Percentiles rank a stretch among this genome's conserved stretches.
phyloP scores from a whole-genome alignment of 805 yeast genomes.

The Wickerhamomyces chaumierensis region DNA sequence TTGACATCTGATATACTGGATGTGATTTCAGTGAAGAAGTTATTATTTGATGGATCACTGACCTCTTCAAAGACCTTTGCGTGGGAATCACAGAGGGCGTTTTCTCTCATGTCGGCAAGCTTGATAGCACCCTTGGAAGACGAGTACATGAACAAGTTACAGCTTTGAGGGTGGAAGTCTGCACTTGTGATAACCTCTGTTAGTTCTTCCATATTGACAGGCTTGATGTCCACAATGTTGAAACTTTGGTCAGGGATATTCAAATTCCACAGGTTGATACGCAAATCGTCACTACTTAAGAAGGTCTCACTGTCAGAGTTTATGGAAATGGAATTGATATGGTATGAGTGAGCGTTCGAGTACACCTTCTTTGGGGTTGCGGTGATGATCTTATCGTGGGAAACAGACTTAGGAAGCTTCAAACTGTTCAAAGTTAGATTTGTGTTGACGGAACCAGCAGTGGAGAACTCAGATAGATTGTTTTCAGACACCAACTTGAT shows the following conservation, averaged over 20 bases:
- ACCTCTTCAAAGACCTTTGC: slow-evolving; percentile 85
- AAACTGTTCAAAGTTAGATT: slow-evolving; percentile 32
- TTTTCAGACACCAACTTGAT: slow-evolving; percentile 88
- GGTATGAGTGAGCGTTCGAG: slow-evolving; percentile 96
- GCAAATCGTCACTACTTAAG: slow-evolving; percentile 83
- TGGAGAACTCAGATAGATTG: slow-evolving; percentile 46
- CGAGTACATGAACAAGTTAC: slow-evolving; percentile 91
- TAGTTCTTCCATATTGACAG: slow-evolving; percentile 96
- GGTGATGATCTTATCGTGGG: slow-evolving; percentile 90
- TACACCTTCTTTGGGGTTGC: slow-evolving; percentile 89
- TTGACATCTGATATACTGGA: slow-evolving; percentile 89
- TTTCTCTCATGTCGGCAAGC: slow-evolving; percentile 91
- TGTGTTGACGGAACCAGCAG: slow-evolving; percentile 9
- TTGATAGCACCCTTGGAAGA: slow-evolving; percentile 93
- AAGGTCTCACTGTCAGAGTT: slow-evolving; percentile 96
- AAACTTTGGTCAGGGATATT: slow-evolving; percentile 91
- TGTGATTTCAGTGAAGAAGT: slow-evolving; percentile 95
- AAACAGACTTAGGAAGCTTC: slow-evolving; percentile 77
- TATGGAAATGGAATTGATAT: slow-evolving; percentile 88
- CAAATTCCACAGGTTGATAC: slow-evolving; percentile 92
- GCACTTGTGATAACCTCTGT: slow-evolving; percentile 97
- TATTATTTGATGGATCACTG: slow-evolving; percentile 84
- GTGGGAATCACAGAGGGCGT: slow-evolving; percentile 86
- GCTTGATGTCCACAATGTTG: slow-evolving; percentile 95
- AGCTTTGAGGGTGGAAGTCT: slow-evolving; percentile 86